Evolutionary conservation across 257 asterid species (phyloP).

Genomic region (Scutellaria barbata): DNA sequence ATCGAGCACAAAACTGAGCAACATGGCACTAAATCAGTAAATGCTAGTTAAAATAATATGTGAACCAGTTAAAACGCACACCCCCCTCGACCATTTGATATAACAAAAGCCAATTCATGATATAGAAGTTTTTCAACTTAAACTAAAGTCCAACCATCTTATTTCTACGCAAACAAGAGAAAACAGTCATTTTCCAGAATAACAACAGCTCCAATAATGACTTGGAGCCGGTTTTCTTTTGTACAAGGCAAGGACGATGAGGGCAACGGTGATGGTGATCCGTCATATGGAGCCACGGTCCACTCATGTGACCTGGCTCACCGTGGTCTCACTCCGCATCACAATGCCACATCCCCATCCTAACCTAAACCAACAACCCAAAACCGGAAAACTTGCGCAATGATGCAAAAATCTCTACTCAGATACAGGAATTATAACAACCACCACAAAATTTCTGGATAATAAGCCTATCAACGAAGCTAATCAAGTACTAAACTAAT

Average conservation of each 20-base stretch:
- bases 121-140: neutral
- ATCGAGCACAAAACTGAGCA: neutral
- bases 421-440: neutral
- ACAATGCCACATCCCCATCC: constrained; percentile 23
- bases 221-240: constrained; percentile 5
- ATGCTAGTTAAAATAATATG: neutral
- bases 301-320: constrained; percentile 41
- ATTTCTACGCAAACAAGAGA: neutral
- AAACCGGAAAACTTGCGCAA: neutral
- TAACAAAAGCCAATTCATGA: neutral
- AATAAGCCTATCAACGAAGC: neutral
- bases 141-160: neutral
- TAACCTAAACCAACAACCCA: constrained; percentile 12
- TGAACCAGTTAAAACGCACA: neutral
- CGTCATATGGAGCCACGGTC: constrained; percentile 31
- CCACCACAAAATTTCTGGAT: neutral
- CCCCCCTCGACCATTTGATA: neutral
- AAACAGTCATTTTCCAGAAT: constrained; percentile 14
- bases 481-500: neutral
- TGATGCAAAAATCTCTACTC: neutral
- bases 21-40: neutral
- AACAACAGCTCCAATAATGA: constrained; percentile 37
- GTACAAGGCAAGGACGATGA: constrained; percentile 26
- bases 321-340: neutral
- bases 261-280: constrained; percentile 24